Base-by-base conservation (phyloP, 2,329 filamentous ascomycete genomes). In the Curvularia spicifera region DNA sequence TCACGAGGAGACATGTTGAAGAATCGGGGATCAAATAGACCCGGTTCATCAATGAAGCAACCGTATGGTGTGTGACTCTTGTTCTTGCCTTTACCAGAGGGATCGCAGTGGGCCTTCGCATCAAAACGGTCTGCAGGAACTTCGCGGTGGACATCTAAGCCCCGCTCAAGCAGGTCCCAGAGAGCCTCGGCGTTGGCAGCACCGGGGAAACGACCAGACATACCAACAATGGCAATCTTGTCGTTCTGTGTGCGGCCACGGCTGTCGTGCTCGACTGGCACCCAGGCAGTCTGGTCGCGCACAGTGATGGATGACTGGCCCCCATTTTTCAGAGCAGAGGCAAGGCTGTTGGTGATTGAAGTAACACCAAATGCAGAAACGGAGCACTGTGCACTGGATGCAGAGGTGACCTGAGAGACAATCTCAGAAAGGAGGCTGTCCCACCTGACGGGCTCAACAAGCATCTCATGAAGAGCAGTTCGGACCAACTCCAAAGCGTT, bases 1-100 rank as follows among this genome's bases (percentile, higher is more conserved):
- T 94, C 90, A 66, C 89, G 86, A 5, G 90, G 90, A 35, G 90
- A 93, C 88, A 94, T 93, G 77, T 92, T 92, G 84, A 94, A 94
- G 78, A 94, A 93, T 0, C 88, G 83, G n/a, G 89, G 88, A 68
- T 94, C 91, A 70, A 94, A 94, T 47, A 89, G 81, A 54, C 89
- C 89, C 0, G 90, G 90, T 60, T 92, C 85, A 61, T 91, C 87
- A 64, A 91, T 85, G 78, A 87, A 93, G 78, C 89, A 91, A 15
- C 90, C 90, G 67, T 87, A 91, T 3, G 88, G 89, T 1, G 89
- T 91, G 75, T 91, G 88, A 53, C 86, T 90, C 57, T 90, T 92
- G 79, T 93, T 93, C 74, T 88, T 87, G 31, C 80, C 83, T 75
- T 91, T 91, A 22, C 89, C 89, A 5, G 86, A 87, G 5, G 88